phyloP scores from a whole-genome alignment of 2,329 filamentous ascomycete genomes.

The Paradendryphiella salina region DNA sequence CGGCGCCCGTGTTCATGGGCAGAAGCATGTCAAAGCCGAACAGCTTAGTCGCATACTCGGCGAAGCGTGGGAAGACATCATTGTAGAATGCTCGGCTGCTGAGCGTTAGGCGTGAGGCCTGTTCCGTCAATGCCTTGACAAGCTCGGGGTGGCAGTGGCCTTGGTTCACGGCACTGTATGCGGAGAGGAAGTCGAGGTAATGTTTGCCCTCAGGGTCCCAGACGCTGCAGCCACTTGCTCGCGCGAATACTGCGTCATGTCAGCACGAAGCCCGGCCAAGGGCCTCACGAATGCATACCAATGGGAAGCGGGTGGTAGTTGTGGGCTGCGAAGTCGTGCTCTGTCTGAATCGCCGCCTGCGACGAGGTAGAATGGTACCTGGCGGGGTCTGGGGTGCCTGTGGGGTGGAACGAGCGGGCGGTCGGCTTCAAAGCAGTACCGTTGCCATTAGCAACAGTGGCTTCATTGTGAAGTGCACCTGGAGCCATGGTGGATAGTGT shows the following conservation, averaged over 20 bases:
- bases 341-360: slow-evolving; percentile 74
- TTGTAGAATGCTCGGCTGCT: slow-evolving; percentile 97
- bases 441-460: slow-evolving; percentile 27
- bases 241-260: slow-evolving; percentile 63
- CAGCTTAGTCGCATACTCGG: slow-evolving; percentile 83
- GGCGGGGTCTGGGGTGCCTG: slow-evolving; percentile 47
- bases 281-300: slow-evolving; percentile 46
- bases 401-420: slow-evolving; percentile 45
- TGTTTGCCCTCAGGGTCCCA: slow-evolving; percentile 94
- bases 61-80: slow-evolving; percentile 95
- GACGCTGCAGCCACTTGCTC: slow-evolving; percentile 81
- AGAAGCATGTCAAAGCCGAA: slow-evolving; percentile 98
- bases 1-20: slow-evolving; percentile 97
- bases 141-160: slow-evolving; percentile 97
- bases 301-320: slow-evolving; percentile 98
- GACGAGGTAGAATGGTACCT: slow-evolving; percentile 77
- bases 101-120: slow-evolving; percentile 85
- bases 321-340: slow-evolving; percentile 87
- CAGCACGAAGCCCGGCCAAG: slow-evolving; percentile 1
- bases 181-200: slow-evolving; percentile 97
- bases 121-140: slow-evolving; percentile 84
- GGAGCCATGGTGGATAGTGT: slow-evolving; percentile 37
- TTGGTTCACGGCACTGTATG: slow-evolving; percentile 97
- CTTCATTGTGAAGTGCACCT: slow-evolving; percentile 38
- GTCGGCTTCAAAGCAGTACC: slow-evolving; percentile 43